Evolutionary conservation across 106 monocot species (phyloP).

Genomic region (Dioscorea dumetorum): DNA sequence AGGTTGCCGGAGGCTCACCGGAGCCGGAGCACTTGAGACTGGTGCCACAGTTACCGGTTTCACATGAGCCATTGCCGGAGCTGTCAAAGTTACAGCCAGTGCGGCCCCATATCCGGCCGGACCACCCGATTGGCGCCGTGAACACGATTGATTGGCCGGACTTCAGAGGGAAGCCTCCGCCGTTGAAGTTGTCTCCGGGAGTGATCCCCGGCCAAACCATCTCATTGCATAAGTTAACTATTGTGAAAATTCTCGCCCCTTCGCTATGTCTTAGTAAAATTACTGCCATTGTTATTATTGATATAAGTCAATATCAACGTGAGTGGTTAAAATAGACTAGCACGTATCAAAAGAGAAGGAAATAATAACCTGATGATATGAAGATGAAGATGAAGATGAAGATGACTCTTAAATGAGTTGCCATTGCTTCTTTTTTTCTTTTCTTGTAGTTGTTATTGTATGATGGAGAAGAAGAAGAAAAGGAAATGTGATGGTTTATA

Average conservation of each 20-base stretch:
- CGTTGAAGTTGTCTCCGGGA: constrained; percentile 56
- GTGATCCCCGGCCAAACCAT: constrained; percentile 71
- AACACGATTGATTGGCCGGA: constrained; percentile 60
- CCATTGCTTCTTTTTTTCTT: neutral
- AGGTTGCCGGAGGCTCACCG: constrained; percentile 54
- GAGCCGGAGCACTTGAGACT: constrained; percentile 55
- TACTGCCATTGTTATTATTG: neutral
- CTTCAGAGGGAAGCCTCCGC: constrained; percentile 57
- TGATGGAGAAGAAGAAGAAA: no score
- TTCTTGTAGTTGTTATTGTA: no score
- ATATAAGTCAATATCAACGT: neutral
- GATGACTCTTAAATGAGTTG: neutral
- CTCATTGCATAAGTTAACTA: constrained; percentile 66
- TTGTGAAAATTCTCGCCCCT: constrained; percentile 55
- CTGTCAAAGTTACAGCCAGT: constrained; percentile 72
- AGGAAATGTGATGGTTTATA: neutral
- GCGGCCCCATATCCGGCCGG: constrained; percentile 90
- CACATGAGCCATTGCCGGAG: constrained; percentile 57
- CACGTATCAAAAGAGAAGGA: neutral
- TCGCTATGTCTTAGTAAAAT: constrained; percentile 10
- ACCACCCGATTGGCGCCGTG: constrained; percentile 68
- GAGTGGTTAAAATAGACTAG: neutral
- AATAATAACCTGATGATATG: neutral
- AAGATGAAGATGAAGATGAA: neutral
- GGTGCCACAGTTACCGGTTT: constrained; percentile 60